phyloP scores from a whole-genome alignment of 2,329 filamentous ascomycete genomes.

The Fusarium bulbicola region DNA sequence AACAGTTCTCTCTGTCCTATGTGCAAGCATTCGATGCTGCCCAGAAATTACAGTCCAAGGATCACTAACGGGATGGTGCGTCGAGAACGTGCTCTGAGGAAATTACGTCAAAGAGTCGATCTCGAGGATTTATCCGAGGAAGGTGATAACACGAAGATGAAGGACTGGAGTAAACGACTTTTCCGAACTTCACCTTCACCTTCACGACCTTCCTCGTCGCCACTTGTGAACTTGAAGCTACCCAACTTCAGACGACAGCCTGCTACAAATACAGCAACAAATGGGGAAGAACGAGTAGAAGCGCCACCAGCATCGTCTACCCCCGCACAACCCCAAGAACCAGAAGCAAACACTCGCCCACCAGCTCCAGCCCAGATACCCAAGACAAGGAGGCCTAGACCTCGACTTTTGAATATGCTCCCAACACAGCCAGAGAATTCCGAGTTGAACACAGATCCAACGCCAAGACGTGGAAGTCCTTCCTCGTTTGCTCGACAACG shows the following conservation, averaged over 20 bases:
- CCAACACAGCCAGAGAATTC: constrained; percentile 51
- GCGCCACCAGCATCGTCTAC: constrained; percentile 1
- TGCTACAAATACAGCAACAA: constrained; percentile 9
- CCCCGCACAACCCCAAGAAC: constrained; percentile 14
- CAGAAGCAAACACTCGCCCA: constrained; percentile 12
- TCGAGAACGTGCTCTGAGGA: constrained; percentile 75
- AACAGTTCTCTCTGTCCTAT: constrained; percentile 89
- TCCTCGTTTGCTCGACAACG: constrained; percentile 56
- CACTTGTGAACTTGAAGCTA: constrained; percentile 40
- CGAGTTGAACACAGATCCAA: constrained; percentile 42
- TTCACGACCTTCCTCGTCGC: constrained; percentile 31
- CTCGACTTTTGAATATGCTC: constrained; percentile 46
- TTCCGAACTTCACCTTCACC: constrained; percentile 43
- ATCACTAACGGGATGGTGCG: constrained; percentile 90
- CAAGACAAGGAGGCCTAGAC: constrained; percentile 42
- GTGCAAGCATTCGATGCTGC: constrained; percentile 86
- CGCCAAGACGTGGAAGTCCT: constrained; percentile 51
- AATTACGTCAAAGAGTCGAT: constrained; percentile 63
- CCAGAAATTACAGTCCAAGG: constrained; percentile 70
- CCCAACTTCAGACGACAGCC: constrained; percentile 25
- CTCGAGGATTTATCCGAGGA: constrained; percentile 51
- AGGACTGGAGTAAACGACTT: constrained; percentile 49
- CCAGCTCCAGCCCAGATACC: constrained; percentile 30
- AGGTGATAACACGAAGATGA: constrained; percentile 47
- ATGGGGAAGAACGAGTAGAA: not conserved